Percentiles rank a stretch among this genome's conserved stretches.
phyloP scores from a whole-genome alignment of 208 protist genomes.

The Strigomonas culicis region DNA sequence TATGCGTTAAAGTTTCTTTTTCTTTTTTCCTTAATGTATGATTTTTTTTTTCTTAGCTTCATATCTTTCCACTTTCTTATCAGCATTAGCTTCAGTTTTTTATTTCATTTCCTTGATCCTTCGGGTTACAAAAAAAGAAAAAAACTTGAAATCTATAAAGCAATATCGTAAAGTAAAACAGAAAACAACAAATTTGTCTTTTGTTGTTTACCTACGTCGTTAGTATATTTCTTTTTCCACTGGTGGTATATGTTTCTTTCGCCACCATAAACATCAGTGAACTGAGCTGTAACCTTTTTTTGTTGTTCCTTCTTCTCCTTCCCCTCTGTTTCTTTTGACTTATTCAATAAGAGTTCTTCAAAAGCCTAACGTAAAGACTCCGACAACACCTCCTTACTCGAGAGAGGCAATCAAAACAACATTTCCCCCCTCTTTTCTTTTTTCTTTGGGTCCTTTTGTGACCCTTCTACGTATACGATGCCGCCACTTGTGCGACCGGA shows the following conservation, averaged over 20 bases:
- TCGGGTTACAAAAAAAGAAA: constrained; percentile 4
- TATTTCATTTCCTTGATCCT: constrained; percentile 17
- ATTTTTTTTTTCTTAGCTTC: neutral
- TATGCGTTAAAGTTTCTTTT: neutral
- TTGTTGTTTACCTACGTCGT: constrained; percentile 19
- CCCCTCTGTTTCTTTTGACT: neutral
- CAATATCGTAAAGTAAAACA: constrained; percentile 1
- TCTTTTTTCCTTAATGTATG: constrained; percentile 4
- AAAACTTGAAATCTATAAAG: neutral
- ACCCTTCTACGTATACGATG: neutral
- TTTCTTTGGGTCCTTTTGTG: neutral
- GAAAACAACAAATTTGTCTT: constrained; percentile 13
- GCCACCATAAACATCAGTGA: too few relatives aligned
- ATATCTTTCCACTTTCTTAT: constrained; percentile 12
- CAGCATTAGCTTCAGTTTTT: constrained; percentile 11
- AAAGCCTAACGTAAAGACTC: too few relatives aligned
- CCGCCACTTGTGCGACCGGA: neutral
- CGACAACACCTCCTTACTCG: too few relatives aligned
- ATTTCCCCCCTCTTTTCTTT: neutral
- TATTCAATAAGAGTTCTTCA: too few relatives aligned
- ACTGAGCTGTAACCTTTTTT: constrained; percentile 13
- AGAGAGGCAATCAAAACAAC: too few relatives aligned
- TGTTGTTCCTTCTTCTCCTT: constrained; percentile 9
- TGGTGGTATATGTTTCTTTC: too few relatives aligned
- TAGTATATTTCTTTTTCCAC: constrained; percentile 14